phyloP scores from a whole-genome alignment of 2,329 filamentous ascomycete genomes.

The Hypoxylon sp. region DNA sequence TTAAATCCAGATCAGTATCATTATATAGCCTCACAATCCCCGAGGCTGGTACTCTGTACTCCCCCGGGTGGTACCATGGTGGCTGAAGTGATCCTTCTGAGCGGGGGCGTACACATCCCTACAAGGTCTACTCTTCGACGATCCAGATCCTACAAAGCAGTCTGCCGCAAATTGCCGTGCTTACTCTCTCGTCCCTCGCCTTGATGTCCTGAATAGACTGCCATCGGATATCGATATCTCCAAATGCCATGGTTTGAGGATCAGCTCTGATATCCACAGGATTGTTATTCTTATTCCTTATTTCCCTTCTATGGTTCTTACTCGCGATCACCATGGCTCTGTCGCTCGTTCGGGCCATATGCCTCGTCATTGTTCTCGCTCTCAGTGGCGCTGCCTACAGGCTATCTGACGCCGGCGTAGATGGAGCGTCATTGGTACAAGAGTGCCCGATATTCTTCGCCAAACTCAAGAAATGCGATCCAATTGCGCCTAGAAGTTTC shows the following conservation, averaged over 20 bases:
- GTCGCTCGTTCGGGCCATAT: slow-evolving; percentile 20
- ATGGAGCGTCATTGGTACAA: slow-evolving; percentile 20
- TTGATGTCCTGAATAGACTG: slow-evolving; percentile 8
- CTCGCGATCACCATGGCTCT: slow-evolving; percentile 24
- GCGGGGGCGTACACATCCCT: neutral
- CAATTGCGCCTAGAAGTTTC: slow-evolving; percentile 46
- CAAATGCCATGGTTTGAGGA: slow-evolving; percentile 30
- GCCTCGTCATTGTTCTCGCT: slow-evolving; percentile 11
- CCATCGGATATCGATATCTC: slow-evolving; percentile 19
- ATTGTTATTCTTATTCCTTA: slow-evolving; percentile 11
- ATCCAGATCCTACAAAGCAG: slow-evolving; percentile 2
- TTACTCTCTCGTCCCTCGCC: slow-evolving; percentile 12
- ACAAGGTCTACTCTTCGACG: slow-evolving; percentile 4
- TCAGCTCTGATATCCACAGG: slow-evolving; percentile 7
- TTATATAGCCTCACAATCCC: slow-evolving; percentile 4
- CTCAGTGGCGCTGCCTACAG: slow-evolving; percentile 11
- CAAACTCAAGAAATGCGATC: slow-evolving; percentile 41
- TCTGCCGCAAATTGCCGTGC: slow-evolving; percentile 9
- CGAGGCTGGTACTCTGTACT: slow-evolving; percentile 10
- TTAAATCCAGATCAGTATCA: slow-evolving; percentile 2
- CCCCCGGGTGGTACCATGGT: neutral
- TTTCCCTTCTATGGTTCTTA: neutral
- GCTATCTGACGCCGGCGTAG: slow-evolving; percentile 9
- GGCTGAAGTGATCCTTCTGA: slow-evolving; percentile 7
- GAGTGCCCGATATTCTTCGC: slow-evolving; percentile 47